These are phyloP conservation scores for Claviceps spartinae DNA, from an alignment of 2,329 filamentous ascomycete species.

Conservation along the genomic window DNA sequence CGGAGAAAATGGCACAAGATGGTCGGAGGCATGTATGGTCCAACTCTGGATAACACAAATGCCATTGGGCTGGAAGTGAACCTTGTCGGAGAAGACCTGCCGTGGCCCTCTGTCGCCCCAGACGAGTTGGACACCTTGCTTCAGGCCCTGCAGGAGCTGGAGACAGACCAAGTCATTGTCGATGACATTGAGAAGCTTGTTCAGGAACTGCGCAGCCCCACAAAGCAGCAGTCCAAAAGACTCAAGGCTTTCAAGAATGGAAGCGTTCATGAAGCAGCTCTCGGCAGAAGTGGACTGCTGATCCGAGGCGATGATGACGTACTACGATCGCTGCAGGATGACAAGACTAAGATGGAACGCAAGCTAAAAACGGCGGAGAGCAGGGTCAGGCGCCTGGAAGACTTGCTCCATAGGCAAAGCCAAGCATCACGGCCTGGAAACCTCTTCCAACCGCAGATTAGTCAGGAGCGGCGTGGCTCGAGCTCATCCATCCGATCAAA, in stretches of 20 bases:
- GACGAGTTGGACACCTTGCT: slow-evolving; percentile 67
- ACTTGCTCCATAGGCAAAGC: slow-evolving; percentile 75
- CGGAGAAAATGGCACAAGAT: slow-evolving; percentile 83
- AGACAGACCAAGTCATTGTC: slow-evolving; percentile 51
- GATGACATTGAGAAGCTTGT: slow-evolving; percentile 64
- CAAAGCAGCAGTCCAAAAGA: slow-evolving; percentile 72
- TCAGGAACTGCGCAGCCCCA: slow-evolving; percentile 67
- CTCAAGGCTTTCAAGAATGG: slow-evolving; percentile 94
- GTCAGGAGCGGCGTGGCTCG: slow-evolving; percentile 36
- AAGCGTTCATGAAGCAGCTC: slow-evolving; percentile 78
- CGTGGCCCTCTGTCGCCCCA: slow-evolving; percentile 66
- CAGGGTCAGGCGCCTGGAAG: slow-evolving; percentile 79
- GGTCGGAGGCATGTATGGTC: slow-evolving; percentile 61
- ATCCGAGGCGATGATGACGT: slow-evolving; percentile 81
- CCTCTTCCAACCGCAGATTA: slow-evolving; percentile 37
- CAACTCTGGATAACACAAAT: slow-evolving; percentile 54
- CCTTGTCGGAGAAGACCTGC: slow-evolving; percentile 60
- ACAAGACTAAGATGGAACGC: slow-evolving; percentile 62
- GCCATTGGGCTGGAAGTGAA: slow-evolving; percentile 75
- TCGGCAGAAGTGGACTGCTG: slow-evolving; percentile 76
- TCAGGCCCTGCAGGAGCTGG: slow-evolving; percentile 48
- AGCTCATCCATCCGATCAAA: slow-evolving; percentile 33
- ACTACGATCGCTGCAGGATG: slow-evolving; percentile 62
- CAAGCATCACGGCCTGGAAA: slow-evolving; percentile 42
- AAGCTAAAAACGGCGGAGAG: slow-evolving; percentile 75